These are phyloP conservation scores for Mycosphaerella arachidis DNA, from an alignment of 2,329 filamentous ascomycete genomes.

Conservation along the genomic window DNA sequence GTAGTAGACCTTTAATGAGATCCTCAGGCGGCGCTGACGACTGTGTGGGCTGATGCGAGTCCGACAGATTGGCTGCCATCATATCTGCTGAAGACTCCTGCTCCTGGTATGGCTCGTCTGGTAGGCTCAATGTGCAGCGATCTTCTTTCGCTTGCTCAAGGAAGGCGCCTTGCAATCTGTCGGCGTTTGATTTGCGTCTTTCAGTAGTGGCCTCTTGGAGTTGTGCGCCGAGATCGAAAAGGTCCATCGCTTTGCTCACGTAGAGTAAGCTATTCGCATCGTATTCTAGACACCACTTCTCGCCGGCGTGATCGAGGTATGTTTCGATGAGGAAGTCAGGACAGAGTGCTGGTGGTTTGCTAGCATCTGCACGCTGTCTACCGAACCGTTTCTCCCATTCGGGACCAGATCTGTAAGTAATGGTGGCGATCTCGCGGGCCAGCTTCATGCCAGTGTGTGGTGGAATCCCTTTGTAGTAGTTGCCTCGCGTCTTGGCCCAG, in stretches of 20 bases:
- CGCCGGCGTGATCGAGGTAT: slow-evolving; percentile 93
- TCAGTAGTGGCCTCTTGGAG: slow-evolving; percentile 61
- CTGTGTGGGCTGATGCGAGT: slow-evolving; percentile 15
- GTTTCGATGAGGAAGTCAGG: slow-evolving; percentile 98
- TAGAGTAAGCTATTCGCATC: slow-evolving; percentile 94
- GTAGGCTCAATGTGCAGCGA: slow-evolving; percentile 75
- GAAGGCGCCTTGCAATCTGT: slow-evolving; percentile 47
- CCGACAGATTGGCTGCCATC: slow-evolving; percentile 24
- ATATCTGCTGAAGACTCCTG: slow-evolving; percentile 53
- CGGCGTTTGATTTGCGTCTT: slow-evolving; percentile 59
- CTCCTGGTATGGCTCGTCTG: slow-evolving; percentile 80
- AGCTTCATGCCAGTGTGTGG: slow-evolving; percentile 98
- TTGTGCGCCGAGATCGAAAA: slow-evolving; percentile 80
- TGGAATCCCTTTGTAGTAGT: slow-evolving; percentile 77
- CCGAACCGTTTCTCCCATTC: slow-evolving; percentile 98
- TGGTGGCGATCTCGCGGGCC: slow-evolving; percentile 91
- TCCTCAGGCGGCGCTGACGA: slow-evolving; percentile 64
- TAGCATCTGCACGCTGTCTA: slow-evolving; percentile 75
- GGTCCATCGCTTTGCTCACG: slow-evolving; percentile 97
- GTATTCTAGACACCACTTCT: slow-evolving; percentile 97
- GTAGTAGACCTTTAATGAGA: slow-evolving; percentile 67
- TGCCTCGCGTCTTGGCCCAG: slow-evolving; percentile 75
- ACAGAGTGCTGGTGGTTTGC: slow-evolving; percentile 85
- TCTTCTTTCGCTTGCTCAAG: slow-evolving; percentile 34
- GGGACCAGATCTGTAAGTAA: slow-evolving; percentile 92